Conservation (phyloP, 768 basidiomycete genomes). For the Tylopilus vinaceipallidus region DNA sequence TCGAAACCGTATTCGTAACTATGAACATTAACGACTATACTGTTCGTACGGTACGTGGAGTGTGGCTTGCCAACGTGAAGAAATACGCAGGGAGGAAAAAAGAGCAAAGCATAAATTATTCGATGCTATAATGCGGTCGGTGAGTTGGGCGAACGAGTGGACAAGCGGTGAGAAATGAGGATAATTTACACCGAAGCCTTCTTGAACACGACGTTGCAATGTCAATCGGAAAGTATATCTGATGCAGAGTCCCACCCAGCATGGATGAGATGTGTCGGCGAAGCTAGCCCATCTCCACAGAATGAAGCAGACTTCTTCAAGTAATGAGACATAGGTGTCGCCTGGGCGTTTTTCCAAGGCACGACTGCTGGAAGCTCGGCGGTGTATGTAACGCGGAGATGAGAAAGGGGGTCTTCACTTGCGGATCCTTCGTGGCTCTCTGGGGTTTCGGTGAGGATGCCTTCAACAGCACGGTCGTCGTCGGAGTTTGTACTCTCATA, state of each 20-base stretch:
- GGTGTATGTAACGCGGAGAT: conserved; percentile 38
- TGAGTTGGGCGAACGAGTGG: conserved; percentile 20
- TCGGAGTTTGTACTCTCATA: conserved; percentile 36
- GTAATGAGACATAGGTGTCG: conserved; percentile 37
- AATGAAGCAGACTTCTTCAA: conserved; percentile 41
- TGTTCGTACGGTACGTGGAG: conserved; percentile 26
- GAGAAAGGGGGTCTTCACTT: conserved; percentile 34
- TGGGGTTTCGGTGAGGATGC: conserved; percentile 32
- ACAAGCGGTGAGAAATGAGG: conserved; percentile 7
- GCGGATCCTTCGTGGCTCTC: conserved; percentile 28
- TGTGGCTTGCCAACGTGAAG: conserved; percentile 11
- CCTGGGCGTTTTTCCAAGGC: conserved; percentile 34
- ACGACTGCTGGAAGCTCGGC: conserved; percentile 32
- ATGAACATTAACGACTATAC: conserved; percentile 33
- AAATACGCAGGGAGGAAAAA: no score
- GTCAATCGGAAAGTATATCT: conserved; percentile 37
- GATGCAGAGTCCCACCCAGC: conserved; percentile 59
- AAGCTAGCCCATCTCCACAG: conserved; percentile 35
- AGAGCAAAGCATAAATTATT: conserved; percentile 28
- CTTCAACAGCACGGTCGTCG: conserved; percentile 34
- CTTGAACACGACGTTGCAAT: conserved; percentile 7
- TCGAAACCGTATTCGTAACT: conserved; percentile 19
- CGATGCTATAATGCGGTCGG: conserved; percentile 20
- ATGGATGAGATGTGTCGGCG: conserved; percentile 50
- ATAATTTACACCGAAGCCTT: conserved; percentile 27